Conservation (phyloP, 495 filamentous ascomycete genomes). For the Penicillium malachiteum region DNA sequence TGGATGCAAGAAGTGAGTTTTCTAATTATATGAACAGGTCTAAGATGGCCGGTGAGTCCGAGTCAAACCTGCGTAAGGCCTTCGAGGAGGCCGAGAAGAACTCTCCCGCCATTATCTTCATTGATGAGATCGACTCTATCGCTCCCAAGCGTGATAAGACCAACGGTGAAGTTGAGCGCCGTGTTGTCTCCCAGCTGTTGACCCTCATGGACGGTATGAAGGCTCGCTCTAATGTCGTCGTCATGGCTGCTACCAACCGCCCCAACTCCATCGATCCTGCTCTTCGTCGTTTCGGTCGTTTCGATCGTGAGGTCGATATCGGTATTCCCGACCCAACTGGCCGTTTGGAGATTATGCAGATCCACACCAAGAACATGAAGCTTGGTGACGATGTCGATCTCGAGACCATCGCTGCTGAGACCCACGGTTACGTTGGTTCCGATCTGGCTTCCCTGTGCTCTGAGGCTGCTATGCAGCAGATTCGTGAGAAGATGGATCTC, state of each 20-base stretch:
- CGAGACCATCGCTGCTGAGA: constrained; percentile 94
- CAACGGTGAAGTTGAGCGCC: constrained; percentile 97
- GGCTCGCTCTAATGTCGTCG: constrained; percentile 94
- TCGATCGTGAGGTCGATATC: constrained; percentile 98
- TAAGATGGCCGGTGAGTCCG: constrained; percentile 99
- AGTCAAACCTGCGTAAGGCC: constrained; percentile 94
- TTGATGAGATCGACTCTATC: constrained; percentile 98
- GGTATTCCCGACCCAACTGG: constrained; percentile 97
- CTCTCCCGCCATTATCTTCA: constrained; percentile 98
- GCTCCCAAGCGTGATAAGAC: constrained; percentile 99
- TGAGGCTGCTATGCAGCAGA: constrained; percentile 99
- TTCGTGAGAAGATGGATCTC: constrained; percentile 99
- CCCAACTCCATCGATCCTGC: constrained; percentile 97
- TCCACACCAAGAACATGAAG: constrained; percentile 99
- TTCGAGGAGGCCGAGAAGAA: constrained; percentile 99
- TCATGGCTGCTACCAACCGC: constrained; percentile 98
- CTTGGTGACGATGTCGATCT: constrained; percentile 95
- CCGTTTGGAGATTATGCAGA: constrained; percentile 94
- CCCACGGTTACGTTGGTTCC: constrained; percentile 98
- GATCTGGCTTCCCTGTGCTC: constrained; percentile 99
- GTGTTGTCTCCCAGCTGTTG: constrained; percentile 95
- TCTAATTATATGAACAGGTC: constrained; percentile 38
- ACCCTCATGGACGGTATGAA: constrained; percentile 99
- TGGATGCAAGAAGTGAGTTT: too few species aligned
- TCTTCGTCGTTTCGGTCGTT: constrained; percentile 89